phyloP scores from a whole-genome alignment of 495 filamentous ascomycete species.

The Aspergillus affinis region DNA sequence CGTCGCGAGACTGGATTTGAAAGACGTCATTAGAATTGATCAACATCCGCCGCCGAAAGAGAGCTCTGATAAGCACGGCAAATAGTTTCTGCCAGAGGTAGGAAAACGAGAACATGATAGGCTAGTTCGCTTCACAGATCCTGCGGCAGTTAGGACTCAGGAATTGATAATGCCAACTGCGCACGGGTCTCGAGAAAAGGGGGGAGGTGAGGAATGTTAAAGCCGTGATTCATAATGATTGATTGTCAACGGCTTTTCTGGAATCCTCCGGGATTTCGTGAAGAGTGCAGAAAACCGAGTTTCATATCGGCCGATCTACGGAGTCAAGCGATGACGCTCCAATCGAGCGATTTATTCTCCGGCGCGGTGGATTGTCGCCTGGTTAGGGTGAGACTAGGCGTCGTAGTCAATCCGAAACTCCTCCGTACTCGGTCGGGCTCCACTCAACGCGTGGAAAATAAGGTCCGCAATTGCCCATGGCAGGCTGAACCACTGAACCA shows the following conservation, averaged over 20 bases:
- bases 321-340: not conserved
- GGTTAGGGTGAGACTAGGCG: not conserved
- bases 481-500: no score
- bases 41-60: conserved; percentile 8
- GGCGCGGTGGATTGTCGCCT: not conserved
- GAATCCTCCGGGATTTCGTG: not conserved
- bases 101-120: conserved; percentile 22
- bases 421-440: no score
- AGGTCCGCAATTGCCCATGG: not conserved
- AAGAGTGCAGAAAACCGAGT: not conserved
- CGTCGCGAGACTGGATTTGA: conserved; percentile 43
- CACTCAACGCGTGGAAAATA: not conserved
- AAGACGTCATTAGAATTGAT: conserved; percentile 37
- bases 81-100: conserved; percentile 30
- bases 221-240: not conserved
- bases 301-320: not conserved
- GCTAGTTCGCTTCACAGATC: not conserved
- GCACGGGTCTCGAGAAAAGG: not conserved
- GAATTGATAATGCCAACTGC: not conserved
- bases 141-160: not conserved
- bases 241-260: not conserved
- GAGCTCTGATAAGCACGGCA: conserved; percentile 22
- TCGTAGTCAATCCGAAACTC: not conserved
- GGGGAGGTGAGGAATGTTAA: not conserved
- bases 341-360: no score